Evolutionary conservation across 257 asterid species (phyloP).

Genomic region (Gardenia jasminoides): DNA sequence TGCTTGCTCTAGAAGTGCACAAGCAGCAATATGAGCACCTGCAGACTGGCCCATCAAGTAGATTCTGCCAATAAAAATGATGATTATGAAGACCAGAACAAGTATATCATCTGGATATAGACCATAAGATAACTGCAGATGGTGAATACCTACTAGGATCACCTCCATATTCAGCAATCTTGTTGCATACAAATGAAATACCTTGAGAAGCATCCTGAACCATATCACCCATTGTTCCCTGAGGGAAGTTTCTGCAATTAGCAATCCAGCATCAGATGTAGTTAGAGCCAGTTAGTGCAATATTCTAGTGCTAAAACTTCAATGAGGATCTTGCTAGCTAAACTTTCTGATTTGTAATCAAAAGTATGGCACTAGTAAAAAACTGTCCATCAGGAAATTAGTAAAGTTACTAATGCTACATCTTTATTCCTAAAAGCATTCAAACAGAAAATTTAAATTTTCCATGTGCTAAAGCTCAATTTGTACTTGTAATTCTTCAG

Average conservation of each 20-base stretch:
- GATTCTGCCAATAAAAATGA: slow-evolving; percentile 40
- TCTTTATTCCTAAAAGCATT: neutral
- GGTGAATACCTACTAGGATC: slow-evolving; percentile 76
- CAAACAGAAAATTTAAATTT: neutral
- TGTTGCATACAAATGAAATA: slow-evolving; percentile 82
- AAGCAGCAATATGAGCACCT: slow-evolving; percentile 95
- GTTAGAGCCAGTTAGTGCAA: neutral
- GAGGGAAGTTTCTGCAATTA: slow-evolving; percentile 91
- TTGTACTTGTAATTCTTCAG: neutral
- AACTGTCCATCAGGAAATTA: neutral
- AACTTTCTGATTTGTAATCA: neutral
- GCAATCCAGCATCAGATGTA: slow-evolving; percentile 18
- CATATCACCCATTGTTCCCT: slow-evolving; percentile 94
- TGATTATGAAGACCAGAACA: slow-evolving; percentile 10
- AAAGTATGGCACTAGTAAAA: neutral
- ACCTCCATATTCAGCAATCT: slow-evolving; percentile 93
- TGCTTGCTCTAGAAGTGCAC: slow-evolving; percentile 88
- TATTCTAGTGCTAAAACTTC: neutral
- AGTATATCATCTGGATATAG: neutral
- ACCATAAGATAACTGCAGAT: too few relatives aligned
- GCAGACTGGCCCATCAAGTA: slow-evolving; percentile 99
- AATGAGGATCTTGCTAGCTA: neutral
- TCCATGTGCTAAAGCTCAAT: neutral
- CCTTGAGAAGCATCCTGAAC: slow-evolving; percentile 95
- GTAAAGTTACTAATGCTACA: neutral